Conservation (phyloP, 768 basidiomycete species). For the Hydnum rufescens region DNA sequence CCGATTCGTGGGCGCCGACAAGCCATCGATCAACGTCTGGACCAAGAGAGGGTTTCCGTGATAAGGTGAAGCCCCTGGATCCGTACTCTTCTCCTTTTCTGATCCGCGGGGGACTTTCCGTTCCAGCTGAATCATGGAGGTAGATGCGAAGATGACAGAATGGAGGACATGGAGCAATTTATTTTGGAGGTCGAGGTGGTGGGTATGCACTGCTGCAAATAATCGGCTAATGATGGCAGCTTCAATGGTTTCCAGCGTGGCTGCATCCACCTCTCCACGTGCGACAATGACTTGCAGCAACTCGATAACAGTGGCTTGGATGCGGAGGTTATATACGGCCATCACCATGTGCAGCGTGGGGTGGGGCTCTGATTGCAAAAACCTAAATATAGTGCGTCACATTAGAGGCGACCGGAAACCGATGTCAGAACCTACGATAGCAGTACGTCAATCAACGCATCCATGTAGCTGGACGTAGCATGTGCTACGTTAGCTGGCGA, state of each 20-base stretch:
- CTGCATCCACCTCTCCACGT: slow-evolving; percentile 54
- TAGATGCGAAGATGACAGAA: slow-evolving; percentile 53
- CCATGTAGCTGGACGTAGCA: slow-evolving; percentile 38
- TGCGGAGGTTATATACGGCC: slow-evolving; percentile 36
- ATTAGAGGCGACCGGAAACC: background rate
- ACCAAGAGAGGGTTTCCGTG: slow-evolving; percentile 42
- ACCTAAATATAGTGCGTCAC: slow-evolving; percentile 24
- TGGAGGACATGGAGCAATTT: slow-evolving; percentile 84
- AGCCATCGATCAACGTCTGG: slow-evolving; percentile 64
- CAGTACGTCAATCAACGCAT: slow-evolving; percentile 51
- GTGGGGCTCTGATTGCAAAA: slow-evolving; percentile 60
- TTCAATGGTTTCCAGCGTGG: slow-evolving; percentile 44
- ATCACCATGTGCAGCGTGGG: slow-evolving; percentile 28
- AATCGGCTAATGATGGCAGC: slow-evolving; percentile 54
- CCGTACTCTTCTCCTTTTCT: background rate
- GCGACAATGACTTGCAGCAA: slow-evolving; percentile 65
- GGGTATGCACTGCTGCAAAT: slow-evolving; percentile 47
- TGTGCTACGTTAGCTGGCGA: slow-evolving; percentile 22
- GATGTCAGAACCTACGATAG: slow-evolving; percentile 30
- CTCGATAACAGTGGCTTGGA: slow-evolving; percentile 63
- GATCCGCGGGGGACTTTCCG: background rate
- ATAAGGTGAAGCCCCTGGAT: background rate
- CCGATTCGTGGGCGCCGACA: slow-evolving; percentile 46
- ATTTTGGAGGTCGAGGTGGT: slow-evolving; percentile 70
- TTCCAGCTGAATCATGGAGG: slow-evolving; percentile 8